Evolutionary conservation across 345 rosid genomes (phyloP).

Genomic region (Carallia brachiata): DNA sequence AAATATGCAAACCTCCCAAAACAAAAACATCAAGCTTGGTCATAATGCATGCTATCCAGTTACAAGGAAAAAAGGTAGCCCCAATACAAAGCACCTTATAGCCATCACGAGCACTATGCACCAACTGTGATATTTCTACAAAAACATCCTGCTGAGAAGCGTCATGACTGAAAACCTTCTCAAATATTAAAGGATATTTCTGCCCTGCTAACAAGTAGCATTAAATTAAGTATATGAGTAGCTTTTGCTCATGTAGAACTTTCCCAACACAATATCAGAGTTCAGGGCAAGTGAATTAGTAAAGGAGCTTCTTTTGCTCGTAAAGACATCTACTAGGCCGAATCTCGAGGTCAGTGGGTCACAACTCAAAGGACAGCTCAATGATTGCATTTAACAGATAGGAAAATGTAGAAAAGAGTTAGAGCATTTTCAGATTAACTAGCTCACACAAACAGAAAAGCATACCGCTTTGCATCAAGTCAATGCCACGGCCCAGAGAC

Average conservation of each 20-base stretch:
- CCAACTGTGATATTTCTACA: constrained; percentile 85
- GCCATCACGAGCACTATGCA: constrained; percentile 96
- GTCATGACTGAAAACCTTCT: constrained; percentile 81
- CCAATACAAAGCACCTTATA: constrained; percentile 57
- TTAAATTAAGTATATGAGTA: not conserved
- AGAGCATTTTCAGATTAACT: not conserved
- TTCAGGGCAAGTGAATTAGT: not conserved
- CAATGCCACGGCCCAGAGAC: constrained; percentile 74
- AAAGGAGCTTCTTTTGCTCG: not conserved
- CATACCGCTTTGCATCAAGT: constrained; percentile 73
- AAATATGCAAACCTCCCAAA: constrained; percentile 84
- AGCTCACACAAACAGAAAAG: not conserved
- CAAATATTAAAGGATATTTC: constrained; percentile 81
- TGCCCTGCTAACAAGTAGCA: constrained; percentile 47
- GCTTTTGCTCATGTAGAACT: not conserved
- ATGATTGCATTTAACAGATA: too few relatives aligned
- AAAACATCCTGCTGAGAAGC: constrained; percentile 88
- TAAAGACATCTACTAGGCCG: not conserved
- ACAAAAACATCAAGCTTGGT: not conserved
- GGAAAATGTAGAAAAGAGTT: too few relatives aligned
- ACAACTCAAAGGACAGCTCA: too few relatives aligned
- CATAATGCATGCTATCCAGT: not conserved
- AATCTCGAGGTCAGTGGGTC: too few relatives aligned
- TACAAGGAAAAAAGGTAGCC: not conserved
- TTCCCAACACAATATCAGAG: not conserved